A percentile compares a stretch with the other conserved stretches of the same genome.
Conservation (phyloP, 176 grass and related monocot genomes). For the Rhipidocladum racemiflorum region DNA sequence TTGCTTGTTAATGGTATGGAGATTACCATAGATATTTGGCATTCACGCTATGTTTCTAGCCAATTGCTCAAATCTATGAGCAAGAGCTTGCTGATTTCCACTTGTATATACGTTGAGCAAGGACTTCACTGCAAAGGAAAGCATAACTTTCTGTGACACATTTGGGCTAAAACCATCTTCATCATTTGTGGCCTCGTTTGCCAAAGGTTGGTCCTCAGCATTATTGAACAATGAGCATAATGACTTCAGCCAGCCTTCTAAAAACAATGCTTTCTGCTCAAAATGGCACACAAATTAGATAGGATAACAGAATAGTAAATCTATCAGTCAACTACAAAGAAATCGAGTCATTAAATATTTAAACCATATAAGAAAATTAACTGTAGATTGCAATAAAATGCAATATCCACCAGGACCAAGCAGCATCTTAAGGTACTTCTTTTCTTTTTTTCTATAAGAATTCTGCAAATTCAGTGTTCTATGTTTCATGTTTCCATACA, state of each 20-base stretch:
- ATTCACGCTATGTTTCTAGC: conserved; percentile 33
- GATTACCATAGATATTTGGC: conserved; percentile 18
- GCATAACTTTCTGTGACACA: conserved; percentile 55
- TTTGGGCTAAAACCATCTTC: conserved; percentile 51
- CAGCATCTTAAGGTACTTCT: background rate
- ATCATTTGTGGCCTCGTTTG: conserved; percentile 45
- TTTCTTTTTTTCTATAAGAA: background rate
- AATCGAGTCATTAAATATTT: background rate
- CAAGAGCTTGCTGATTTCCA: conserved; percentile 48
- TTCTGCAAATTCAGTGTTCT: background rate
- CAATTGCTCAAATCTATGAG: conserved; percentile 78
- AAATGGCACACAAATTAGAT: conserved; percentile 16
- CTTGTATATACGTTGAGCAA: conserved; percentile 56
- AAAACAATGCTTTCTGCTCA: conserved; percentile 67
- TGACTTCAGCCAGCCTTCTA: conserved; percentile 83
- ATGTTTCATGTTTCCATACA: conserved; percentile 1
- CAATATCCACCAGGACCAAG: background rate
- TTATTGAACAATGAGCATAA: conserved; percentile 51
- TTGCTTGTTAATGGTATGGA: conserved; percentile 26
- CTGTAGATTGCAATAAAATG: background rate
- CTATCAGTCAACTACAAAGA: background rate
- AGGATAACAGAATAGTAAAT: background rate
- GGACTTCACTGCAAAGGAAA: conserved; percentile 54
- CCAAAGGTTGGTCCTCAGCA: conserved; percentile 40
- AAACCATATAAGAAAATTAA: background rate